Percentiles rank a stretch among this genome's conserved stretches.
Evolutionary conservation across 208 protist species (phyloP).

Genomic region (Trypanosoma caninum): DNA sequence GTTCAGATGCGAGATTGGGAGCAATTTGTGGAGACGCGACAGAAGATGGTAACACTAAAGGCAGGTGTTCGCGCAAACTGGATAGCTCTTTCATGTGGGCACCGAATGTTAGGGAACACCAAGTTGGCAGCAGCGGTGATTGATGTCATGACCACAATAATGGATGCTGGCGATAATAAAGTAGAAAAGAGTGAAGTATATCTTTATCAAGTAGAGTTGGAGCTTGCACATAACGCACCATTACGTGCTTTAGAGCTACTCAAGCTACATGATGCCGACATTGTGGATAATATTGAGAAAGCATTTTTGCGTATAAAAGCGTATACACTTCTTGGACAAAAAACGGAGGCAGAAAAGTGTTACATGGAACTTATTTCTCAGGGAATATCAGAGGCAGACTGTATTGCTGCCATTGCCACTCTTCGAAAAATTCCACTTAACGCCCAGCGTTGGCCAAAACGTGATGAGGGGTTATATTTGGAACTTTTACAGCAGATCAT

Average conservation of each 20-base stretch:
- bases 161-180: constrained; percentile 64
- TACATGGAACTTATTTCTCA: constrained; percentile 72
- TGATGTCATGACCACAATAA: constrained; percentile 76
- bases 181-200: constrained; percentile 77
- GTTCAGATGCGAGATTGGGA: constrained; percentile 92
- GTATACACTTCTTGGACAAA: constrained; percentile 68
- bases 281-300: constrained; percentile 63
- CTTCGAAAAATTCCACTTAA: constrained; percentile 80
- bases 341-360: constrained; percentile 68
- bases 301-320: constrained; percentile 56
- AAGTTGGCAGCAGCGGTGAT: constrained; percentile 70
- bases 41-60: constrained; percentile 88
- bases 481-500: constrained; percentile 64
- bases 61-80: constrained; percentile 85
- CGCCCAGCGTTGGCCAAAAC: constrained; percentile 39
- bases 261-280: constrained; percentile 69
- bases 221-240: constrained; percentile 50
- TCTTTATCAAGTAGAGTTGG: constrained; percentile 72
- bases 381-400: constrained; percentile 69
- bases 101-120: constrained; percentile 68
- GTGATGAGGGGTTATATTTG: constrained; percentile 58
- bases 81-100: constrained; percentile 78
- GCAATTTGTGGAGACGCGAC: constrained; percentile 81
- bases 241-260: constrained; percentile 69
- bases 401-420: constrained; percentile 72